Percentiles rank a stretch among this genome's conserved stretches.
Conservation (phyloP, 768 basidiomycete genomes). For the Tylopilus felleus region DNA sequence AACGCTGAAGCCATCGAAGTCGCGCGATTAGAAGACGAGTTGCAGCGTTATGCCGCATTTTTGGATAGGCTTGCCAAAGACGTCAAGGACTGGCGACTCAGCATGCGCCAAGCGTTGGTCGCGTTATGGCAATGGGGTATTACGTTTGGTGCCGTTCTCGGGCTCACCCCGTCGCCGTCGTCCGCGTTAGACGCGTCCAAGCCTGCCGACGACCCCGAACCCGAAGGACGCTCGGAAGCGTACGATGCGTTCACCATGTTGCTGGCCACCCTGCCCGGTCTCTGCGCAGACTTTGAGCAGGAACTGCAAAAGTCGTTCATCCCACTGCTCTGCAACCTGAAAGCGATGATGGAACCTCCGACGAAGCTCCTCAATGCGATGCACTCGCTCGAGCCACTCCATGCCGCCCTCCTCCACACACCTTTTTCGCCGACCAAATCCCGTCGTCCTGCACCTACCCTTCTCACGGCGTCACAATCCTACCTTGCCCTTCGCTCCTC, state of each 20-base stretch:
- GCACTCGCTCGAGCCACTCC: conserved; percentile 70
- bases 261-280: conserved; percentile 52
- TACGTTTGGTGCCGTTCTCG: conserved; percentile 65
- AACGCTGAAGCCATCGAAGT: conserved; percentile 49
- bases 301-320: conserved; percentile 53
- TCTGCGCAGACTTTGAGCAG: conserved; percentile 50
- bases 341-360: conserved; percentile 59
- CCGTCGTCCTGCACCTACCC: conserved; percentile 56
- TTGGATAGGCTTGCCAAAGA: conserved; percentile 59
- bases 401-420: conserved; percentile 66
- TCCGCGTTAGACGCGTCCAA: conserved; percentile 13
- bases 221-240: conserved; percentile 47
- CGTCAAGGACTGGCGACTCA: conserved; percentile 60
- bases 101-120: conserved; percentile 46
- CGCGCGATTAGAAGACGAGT: conserved; percentile 50
- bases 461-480: conserved; percentile 70
- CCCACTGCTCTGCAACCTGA: conserved; percentile 53
- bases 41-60: conserved; percentile 56
- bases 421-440: conserved; percentile 54
- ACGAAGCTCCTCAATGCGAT: conserved; percentile 66
- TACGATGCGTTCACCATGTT: conserved; percentile 68
- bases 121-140: conserved; percentile 59
- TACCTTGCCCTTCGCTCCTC: conserved; percentile 77
- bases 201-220: conserved; percentile 14
- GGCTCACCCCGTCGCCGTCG: conserved; percentile 44